Evolutionary conservation across 2,329 filamentous ascomycete genomes (phyloP).

Genomic region (Calonectria pauciramosa): DNA sequence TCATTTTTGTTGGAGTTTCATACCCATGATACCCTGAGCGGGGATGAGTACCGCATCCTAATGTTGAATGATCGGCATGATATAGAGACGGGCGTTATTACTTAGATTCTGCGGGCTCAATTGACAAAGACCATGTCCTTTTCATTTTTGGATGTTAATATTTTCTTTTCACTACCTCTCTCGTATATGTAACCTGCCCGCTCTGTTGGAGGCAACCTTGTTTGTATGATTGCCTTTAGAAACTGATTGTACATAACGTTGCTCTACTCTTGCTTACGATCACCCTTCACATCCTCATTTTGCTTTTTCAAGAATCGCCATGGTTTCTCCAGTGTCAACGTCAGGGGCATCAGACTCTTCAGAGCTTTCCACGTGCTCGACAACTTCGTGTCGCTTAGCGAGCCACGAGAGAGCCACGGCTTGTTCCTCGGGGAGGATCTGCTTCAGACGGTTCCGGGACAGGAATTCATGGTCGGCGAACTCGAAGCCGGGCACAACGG

Average conservation of each 20-base stretch:
- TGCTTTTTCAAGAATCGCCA: neutral
- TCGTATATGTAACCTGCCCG: neutral
- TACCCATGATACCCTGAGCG: slow-evolving; percentile 42
- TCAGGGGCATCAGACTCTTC: slow-evolving; percentile 16
- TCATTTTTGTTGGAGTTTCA: slow-evolving; percentile 34
- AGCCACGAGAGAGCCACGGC: slow-evolving; percentile 63
- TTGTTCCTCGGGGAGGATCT: slow-evolving; percentile 66
- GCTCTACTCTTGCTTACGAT: neutral
- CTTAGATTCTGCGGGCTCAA: slow-evolving; percentile 23
- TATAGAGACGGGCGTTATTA: slow-evolving; percentile 33
- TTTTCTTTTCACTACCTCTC: neutral
- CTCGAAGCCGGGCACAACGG: slow-evolving; percentile 77
- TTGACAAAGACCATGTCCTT: slow-evolving; percentile 10
- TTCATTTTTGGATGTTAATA: neutral
- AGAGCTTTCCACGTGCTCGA: slow-evolving; percentile 5
- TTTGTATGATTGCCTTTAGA: neutral
- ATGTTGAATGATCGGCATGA: slow-evolving; percentile 43
- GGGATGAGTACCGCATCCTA: slow-evolving; percentile 30
- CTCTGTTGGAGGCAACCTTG: neutral
- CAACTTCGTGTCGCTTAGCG: slow-evolving; percentile 44
- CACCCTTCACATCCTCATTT: neutral
- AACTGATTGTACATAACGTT: neutral
- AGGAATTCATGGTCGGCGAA: slow-evolving; percentile 78
- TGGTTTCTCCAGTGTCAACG: neutral
- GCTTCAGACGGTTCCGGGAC: slow-evolving; percentile 60